Conservation (phyloP, 345 rosid genomes). For the Lenwebbia sp. region DNA sequence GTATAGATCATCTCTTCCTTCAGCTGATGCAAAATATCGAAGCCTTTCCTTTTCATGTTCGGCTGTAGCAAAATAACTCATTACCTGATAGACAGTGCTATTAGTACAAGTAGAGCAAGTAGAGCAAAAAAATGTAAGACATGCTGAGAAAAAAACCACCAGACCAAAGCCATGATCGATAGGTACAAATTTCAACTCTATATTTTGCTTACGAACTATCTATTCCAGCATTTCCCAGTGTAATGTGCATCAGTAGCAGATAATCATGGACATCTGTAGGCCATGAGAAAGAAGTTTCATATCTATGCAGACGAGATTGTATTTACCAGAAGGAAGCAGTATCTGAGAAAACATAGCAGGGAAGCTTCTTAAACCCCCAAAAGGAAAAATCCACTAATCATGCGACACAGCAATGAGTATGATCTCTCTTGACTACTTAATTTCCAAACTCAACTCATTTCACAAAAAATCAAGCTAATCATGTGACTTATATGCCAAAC, state of each 20-base stretch:
- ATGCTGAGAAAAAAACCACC: background rate
- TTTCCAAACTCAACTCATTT: background rate
- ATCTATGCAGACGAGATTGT: background rate
- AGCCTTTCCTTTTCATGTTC: constrained; percentile 82
- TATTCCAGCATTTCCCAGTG: background rate
- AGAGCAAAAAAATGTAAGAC: background rate
- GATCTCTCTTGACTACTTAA: background rate
- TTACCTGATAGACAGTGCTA: constrained; percentile 31
- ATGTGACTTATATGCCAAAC: background rate
- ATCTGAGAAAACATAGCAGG: background rate
- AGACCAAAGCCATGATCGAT: background rate
- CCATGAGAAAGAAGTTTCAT: background rate
- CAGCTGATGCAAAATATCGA: constrained; percentile 75
- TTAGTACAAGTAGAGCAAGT: background rate
- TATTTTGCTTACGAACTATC: background rate
- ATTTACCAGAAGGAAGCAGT: background rate
- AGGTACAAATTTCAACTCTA: background rate
- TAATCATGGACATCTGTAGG: background rate
- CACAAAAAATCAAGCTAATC: background rate
- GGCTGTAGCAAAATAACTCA: constrained; percentile 82
- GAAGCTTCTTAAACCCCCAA: background rate
- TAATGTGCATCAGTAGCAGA: background rate
- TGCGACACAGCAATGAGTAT: background rate
- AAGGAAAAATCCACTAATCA: background rate
- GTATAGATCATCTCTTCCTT: constrained; percentile 93